A percentile compares a stretch with the other conserved stretches of the same genome.
phyloP scores from a whole-genome alignment of 352 stramenopile genomes.

The Phytophthora tubulina region DNA sequence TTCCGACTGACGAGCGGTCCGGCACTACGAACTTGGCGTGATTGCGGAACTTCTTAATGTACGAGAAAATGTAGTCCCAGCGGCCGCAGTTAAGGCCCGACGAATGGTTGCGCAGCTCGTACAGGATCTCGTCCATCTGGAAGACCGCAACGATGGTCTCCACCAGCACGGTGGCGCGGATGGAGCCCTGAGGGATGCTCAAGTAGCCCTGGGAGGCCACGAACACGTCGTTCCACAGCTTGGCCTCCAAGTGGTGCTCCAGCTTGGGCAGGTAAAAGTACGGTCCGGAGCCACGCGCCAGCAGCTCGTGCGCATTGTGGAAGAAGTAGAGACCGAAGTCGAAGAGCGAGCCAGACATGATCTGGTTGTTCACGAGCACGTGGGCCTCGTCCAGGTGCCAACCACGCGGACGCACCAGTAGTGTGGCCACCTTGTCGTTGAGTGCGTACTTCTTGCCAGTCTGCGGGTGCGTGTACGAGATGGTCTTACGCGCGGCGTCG shows the following conservation, averaged over 20 bases:
- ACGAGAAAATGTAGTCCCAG: slow-evolving; percentile 98
- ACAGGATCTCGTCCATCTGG: slow-evolving; percentile 98
- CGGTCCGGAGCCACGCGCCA: slow-evolving; percentile 83
- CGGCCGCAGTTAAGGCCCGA: slow-evolving; percentile 97
- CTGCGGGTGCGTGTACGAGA: slow-evolving; percentile 78
- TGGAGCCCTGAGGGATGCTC: slow-evolving; percentile 91
- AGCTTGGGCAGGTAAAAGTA: slow-evolving; percentile 98
- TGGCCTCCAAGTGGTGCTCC: slow-evolving; percentile 95
- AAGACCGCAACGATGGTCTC: slow-evolving; percentile 97
- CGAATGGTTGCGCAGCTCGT: slow-evolving; percentile 96
- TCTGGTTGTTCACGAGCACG: slow-evolving; percentile 93
- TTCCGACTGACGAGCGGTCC: slow-evolving; percentile 93
- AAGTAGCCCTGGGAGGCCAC: slow-evolving; percentile 93
- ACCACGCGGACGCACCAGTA: slow-evolving; percentile 93
- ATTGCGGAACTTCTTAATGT: slow-evolving; percentile 97
- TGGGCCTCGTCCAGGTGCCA: slow-evolving; percentile 97
- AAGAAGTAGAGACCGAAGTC: slow-evolving; percentile 98
- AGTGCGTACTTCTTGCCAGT: slow-evolving; percentile 82
- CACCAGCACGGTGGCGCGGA: slow-evolving; percentile 95
- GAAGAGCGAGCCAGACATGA: slow-evolving; percentile 94
- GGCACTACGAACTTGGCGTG: slow-evolving; percentile 93
- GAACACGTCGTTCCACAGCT: slow-evolving; percentile 98
- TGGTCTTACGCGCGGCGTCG: slow-evolving; percentile 93
- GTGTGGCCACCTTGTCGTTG: slow-evolving; percentile 83
- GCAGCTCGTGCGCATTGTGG: slow-evolving; percentile 94